Percentiles rank a stretch among this genome's conserved stretches.
These are phyloP conservation scores for Hanseniaspora hatyaiensis DNA, from an alignment of 805 yeast species.

Conservation along the genomic window DNA sequence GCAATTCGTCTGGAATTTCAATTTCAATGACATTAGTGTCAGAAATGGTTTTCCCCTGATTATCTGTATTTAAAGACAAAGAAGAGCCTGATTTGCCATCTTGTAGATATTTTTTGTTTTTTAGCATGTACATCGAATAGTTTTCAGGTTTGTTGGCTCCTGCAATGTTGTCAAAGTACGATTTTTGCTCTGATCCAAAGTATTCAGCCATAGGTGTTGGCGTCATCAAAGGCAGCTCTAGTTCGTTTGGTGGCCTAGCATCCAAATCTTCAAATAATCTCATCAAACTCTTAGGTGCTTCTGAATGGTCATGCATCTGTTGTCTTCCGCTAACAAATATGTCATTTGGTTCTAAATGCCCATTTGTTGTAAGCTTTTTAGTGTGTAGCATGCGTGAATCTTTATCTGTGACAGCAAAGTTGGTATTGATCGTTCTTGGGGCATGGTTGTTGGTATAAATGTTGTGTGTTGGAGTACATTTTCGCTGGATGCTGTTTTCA, in stretches of 20 bases:
- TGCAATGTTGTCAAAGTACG: slow-evolving; percentile 12
- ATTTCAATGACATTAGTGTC: slow-evolving; percentile 31
- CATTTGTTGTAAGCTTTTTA: slow-evolving; percentile 21
- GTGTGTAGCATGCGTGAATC: slow-evolving; percentile 18
- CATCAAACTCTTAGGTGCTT: slow-evolving; percentile 60
- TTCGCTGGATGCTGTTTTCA: slow-evolving; percentile 25
- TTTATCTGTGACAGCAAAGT: slow-evolving; percentile 26
- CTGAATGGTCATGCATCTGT: slow-evolving; percentile 18
- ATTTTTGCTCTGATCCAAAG: slow-evolving; percentile 12
- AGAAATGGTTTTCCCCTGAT: slow-evolving; percentile 13
- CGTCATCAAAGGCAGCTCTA: slow-evolving; percentile 12
- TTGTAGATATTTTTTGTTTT: slow-evolving; percentile 12
- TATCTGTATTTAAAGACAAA: slow-evolving; percentile 15
- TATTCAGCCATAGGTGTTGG: slow-evolving; percentile 14
- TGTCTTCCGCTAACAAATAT: not conserved
- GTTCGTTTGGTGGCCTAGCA: slow-evolving; percentile 1
- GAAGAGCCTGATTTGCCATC: slow-evolving; percentile 7
- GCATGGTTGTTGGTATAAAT: slow-evolving; percentile 8
- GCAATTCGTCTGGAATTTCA: slow-evolving; percentile 49
- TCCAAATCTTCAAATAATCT: slow-evolving; percentile 45
- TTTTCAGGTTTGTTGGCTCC: slow-evolving; percentile 1
- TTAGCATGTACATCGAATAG: slow-evolving; percentile 13
- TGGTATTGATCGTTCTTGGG: slow-evolving; percentile 22
- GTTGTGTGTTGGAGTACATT: slow-evolving; percentile 23
- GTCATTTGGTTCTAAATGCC: slow-evolving; percentile 9